Evolutionary conservation across 371 early-diverging fungal species (phyloP), one percentile per base, ranked within the genome.

Genomic region (Synchytrium microbalum): DNA sequence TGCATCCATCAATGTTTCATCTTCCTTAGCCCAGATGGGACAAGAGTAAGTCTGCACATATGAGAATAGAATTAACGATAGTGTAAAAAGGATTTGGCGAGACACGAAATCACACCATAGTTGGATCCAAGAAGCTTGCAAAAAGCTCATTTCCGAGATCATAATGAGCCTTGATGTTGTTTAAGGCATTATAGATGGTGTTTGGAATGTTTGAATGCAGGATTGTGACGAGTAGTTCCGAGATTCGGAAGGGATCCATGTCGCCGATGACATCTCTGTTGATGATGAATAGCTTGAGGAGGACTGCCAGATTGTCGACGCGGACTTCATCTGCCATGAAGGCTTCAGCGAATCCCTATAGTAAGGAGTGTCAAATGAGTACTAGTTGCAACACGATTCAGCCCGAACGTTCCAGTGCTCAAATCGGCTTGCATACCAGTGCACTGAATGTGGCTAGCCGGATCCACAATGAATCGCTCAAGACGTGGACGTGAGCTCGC

Each of bases 101-200:
- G n/a, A n/a, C n/a, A n/a, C n/a, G n/a, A n/a, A n/a, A n/a, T 10
- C 46, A 38, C 19, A 38, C 46, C 84, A 86, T 81, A 25, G 82
- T 79, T 0, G 73, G 69, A 68, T 86, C 86, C 57, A 88, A 69
- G 59, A 88, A 87, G 29, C 65, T 59, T 3, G 76, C 73, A 76
- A 88, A 88, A 80, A 88, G 75, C 23, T 84, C 86, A 69, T 88
- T 87, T 53, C 84, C 84, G 33, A 88, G 70, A 64, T 88, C 88
- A 67, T 87, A 87, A 72, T 87, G 88, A 3, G 86, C 86, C 10
- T 74, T 73, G 60, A 87, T 81, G 67, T 88, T 88, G 70, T 60
- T 61, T 19, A 78, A 63, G 1, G 79, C 59, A 65, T 83, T 83
- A 38, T 68, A 62, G 65, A 84, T 71, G 31, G 78, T 76, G 70